A percentile compares a stretch with the other conserved stretches of the same genome.
Conservation (phyloP, 495 filamentous ascomycete genomes). For the Penicillium egyptiacum region DNA sequence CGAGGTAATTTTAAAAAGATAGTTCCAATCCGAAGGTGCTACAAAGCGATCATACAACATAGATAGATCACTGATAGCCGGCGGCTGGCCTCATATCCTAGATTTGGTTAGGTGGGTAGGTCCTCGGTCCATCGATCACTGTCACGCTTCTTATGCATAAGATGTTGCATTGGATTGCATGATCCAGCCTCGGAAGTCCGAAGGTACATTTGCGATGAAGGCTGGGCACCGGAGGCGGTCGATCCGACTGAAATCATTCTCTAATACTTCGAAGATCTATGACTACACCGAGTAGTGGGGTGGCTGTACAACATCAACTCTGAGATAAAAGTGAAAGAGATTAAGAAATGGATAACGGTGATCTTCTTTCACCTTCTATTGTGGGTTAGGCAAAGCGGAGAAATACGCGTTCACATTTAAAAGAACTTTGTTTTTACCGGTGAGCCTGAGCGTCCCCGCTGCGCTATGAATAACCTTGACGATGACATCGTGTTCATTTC, state of each 20-base stretch:
- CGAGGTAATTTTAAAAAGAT: background rate
- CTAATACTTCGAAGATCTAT: background rate
- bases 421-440: slow-evolving; percentile 3
- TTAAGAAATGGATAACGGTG: background rate
- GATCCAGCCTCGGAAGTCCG: slow-evolving; percentile 8
- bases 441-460: slow-evolving; percentile 1
- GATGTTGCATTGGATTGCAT: background rate
- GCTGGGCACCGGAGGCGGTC: background rate
- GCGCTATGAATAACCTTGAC: background rate
- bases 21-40: background rate
- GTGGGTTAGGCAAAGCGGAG: slow-evolving; percentile 1
- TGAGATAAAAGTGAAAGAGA: background rate
- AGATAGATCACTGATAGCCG: background rate
- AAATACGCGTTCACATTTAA: background rate
- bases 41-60: background rate
- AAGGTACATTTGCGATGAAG: slow-evolving; percentile 4
- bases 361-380: background rate
- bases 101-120: background rate
- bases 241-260: background rate
- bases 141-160: background rate
- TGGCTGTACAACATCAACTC: background rate
- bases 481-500: slow-evolving; percentile 2
- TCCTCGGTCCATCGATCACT: background rate
- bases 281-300: background rate
- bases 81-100: background rate